Evolutionary conservation across 768 basidiomycete genomes (phyloP).

Genomic region (Phylloporus sp.): DNA sequence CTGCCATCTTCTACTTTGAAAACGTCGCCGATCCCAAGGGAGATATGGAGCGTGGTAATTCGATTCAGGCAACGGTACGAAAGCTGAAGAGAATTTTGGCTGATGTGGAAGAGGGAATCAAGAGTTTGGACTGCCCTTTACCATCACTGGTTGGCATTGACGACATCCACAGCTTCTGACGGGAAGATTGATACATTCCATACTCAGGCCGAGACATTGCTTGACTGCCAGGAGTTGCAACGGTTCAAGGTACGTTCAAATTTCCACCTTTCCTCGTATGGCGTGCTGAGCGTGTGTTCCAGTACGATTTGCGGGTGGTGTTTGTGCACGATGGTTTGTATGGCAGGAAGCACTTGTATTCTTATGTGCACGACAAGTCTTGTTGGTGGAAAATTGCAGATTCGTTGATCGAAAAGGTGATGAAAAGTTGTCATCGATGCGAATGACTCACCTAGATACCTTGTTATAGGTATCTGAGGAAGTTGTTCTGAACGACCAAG

Average conservation of each 20-base stretch:
- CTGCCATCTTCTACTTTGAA: slow-evolving; percentile 69
- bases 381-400: slow-evolving; percentile 84
- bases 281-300: background rate
- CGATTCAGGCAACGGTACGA: slow-evolving; percentile 40
- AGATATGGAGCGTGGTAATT: slow-evolving; percentile 43
- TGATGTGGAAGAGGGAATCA: slow-evolving; percentile 49
- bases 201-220: slow-evolving; percentile 41
- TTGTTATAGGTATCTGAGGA: slow-evolving; percentile 62
- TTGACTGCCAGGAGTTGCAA: slow-evolving; percentile 64
- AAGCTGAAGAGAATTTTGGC: slow-evolving; percentile 54
- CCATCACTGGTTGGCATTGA: background rate
- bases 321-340: slow-evolving; percentile 75
- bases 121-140: slow-evolving; percentile 37
- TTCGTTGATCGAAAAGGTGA: slow-evolving; percentile 60
- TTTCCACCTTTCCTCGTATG: background rate
- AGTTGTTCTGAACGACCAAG: slow-evolving; percentile 59
- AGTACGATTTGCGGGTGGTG: slow-evolving; percentile 82
- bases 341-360: slow-evolving; percentile 74
- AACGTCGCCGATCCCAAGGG: slow-evolving; percentile 50
- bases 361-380: slow-evolving; percentile 62
- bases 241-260: slow-evolving; percentile 45
- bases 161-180: slow-evolving; percentile 46
- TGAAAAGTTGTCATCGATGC: background rate
- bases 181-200: slow-evolving; percentile 43
- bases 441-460: background rate